Evolutionary conservation across 2,329 filamentous ascomycete genomes (phyloP).

Genomic region (Ilyonectria sp.): DNA sequence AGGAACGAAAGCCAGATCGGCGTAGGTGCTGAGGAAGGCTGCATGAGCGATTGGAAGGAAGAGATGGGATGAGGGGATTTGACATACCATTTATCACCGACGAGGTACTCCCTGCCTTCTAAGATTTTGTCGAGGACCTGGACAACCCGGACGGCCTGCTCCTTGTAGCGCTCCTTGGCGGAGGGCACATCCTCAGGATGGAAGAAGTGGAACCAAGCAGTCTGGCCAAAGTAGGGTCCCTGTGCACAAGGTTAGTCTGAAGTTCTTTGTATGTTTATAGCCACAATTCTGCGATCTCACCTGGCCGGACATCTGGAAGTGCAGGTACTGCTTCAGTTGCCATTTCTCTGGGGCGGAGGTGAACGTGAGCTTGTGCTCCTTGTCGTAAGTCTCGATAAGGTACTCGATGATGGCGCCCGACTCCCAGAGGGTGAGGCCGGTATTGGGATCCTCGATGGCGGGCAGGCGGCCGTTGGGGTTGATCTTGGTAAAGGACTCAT

Average conservation of each 20-base stretch:
- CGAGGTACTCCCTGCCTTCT: constrained; percentile 53
- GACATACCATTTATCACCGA: constrained; percentile 53
- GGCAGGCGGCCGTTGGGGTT: constrained; percentile 55
- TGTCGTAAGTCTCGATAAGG: constrained; percentile 47
- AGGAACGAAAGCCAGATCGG: constrained; percentile 52
- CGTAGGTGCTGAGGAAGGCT: constrained; percentile 48
- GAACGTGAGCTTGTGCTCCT: constrained; percentile 47
- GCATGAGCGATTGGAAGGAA: neutral
- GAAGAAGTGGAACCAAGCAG: constrained; percentile 50
- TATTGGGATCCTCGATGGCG: constrained; percentile 53
- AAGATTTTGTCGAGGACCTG: constrained; percentile 52
- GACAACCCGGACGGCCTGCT: constrained; percentile 50
- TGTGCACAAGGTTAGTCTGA: constrained; percentile 17
- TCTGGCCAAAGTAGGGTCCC: constrained; percentile 57
- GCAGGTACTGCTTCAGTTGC: constrained; percentile 53
- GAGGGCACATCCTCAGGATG: constrained; percentile 48
- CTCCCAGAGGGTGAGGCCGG: constrained; percentile 51
- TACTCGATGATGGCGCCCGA: constrained; percentile 49
- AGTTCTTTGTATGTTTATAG: neutral
- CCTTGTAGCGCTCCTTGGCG: constrained; percentile 51
- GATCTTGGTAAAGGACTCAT: constrained; percentile 42
- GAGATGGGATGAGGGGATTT: neutral
- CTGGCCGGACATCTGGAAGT: constrained; percentile 58
- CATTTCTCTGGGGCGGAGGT: constrained; percentile 48
- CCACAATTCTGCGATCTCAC: constrained; percentile 21